Evolutionary conservation across 768 basidiomycete species (phyloP).

Genomic region (Mycena pura): DNA sequence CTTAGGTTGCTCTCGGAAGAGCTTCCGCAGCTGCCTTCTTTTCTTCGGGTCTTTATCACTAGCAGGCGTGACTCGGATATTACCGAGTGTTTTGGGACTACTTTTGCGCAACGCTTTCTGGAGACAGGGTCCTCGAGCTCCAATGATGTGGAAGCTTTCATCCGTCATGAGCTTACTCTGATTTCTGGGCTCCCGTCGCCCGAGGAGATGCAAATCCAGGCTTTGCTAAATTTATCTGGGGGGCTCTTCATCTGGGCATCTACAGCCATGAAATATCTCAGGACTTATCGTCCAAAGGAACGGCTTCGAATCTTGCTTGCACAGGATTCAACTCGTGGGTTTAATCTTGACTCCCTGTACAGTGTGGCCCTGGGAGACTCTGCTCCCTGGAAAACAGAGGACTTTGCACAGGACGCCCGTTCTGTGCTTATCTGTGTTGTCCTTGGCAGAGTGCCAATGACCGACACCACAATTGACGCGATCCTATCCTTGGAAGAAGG

Average conservation of each 20-base stretch:
- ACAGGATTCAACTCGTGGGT: not conserved
- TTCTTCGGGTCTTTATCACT: not conserved
- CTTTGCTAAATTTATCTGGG: not conserved
- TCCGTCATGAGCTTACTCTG: not conserved
- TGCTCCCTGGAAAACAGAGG: not conserved
- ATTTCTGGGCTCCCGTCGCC: not conserved
- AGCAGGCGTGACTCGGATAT: not conserved
- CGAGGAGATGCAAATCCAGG: not conserved
- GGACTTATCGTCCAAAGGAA: not conserved
- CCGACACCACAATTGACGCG: not conserved
- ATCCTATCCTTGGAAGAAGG: not conserved
- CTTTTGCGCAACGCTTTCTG: too few relatives aligned
- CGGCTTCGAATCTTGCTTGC: not conserved
- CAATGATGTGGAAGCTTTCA: not conserved
- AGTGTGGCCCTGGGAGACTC: not conserved
- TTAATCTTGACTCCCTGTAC: not conserved
- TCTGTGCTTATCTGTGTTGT: not conserved
- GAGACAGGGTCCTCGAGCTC: too few relatives aligned
- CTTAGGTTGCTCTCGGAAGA: constrained; percentile 12
- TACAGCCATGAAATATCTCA: not conserved
- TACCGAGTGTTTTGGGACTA: not conserved
- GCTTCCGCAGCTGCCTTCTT: not conserved
- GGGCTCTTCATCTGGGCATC: constrained; percentile 1
- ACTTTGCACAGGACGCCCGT: not conserved
- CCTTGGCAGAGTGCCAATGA: not conserved